These are phyloP conservation scores for Hawksworthiomyces lignivorus DNA, from an alignment of 2,329 filamentous ascomycete genomes.

Conservation along the genomic window DNA sequence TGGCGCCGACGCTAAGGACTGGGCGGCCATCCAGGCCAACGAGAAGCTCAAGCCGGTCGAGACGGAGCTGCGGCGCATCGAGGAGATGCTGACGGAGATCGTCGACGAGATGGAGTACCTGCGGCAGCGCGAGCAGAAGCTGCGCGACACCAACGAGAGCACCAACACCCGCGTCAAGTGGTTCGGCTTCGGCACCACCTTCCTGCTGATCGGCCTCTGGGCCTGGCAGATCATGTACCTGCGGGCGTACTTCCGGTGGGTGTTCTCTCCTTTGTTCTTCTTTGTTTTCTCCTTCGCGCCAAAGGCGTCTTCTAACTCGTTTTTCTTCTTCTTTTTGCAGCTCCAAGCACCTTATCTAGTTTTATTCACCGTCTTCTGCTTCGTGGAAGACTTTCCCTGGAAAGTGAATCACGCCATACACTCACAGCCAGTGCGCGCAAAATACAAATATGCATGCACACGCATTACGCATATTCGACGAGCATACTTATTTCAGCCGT, in stretches of 20 bases:
- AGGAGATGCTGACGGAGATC: constrained; percentile 83
- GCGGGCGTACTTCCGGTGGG: constrained; percentile 84
- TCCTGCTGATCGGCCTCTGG: constrained; percentile 80
- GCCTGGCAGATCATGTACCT: constrained; percentile 98
- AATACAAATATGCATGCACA: too few relatives aligned
- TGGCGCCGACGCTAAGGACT: constrained; percentile 94
- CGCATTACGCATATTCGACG: too few relatives aligned
- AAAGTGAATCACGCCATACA: too few relatives aligned
- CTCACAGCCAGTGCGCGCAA: too few relatives aligned
- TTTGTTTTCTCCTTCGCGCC: not conserved
- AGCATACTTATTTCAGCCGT: too few relatives aligned
- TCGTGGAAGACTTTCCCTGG: too few relatives aligned
- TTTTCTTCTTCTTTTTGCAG: too few relatives aligned
- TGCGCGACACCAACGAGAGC: constrained; percentile 98
- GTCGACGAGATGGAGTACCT: constrained; percentile 96
- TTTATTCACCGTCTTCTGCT: too few relatives aligned
- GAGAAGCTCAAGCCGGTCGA: constrained; percentile 98
- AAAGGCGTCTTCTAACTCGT: not conserved
- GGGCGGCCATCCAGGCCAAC: constrained; percentile 88
- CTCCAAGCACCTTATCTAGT: constrained; percentile 62
- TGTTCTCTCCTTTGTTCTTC: not conserved
- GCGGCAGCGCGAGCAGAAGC: constrained; percentile 79
- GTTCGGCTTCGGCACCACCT: constrained; percentile 93
- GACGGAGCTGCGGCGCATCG: constrained; percentile 84
- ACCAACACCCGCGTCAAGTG: constrained; percentile 98